phyloP scores from a whole-genome alignment of 345 rosid species.

The Salix dunnii region DNA sequence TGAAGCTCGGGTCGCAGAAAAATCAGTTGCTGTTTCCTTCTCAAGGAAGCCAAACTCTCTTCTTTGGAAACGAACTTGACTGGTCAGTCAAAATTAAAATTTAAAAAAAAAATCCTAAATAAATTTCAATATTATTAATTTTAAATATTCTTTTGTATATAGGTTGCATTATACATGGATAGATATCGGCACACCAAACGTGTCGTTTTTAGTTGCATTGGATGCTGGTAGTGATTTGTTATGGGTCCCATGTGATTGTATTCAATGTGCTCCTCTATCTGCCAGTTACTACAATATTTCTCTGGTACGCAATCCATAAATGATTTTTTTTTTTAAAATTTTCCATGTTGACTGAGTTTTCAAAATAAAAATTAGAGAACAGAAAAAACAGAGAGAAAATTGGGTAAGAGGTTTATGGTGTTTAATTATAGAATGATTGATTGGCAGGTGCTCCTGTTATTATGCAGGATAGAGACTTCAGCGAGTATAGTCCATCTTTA shows the following conservation, averaged over 20 bases:
- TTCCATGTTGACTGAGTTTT: not conserved
- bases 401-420: constrained; percentile 53
- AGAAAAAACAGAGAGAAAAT: constrained; percentile 1
- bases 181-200: constrained; percentile 72
- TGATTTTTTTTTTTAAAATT: not conserved
- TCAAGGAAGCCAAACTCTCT: constrained; percentile 70
- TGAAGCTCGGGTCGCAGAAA: constrained; percentile 59
- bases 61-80: constrained; percentile 63
- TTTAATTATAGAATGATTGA: constrained; percentile 88
- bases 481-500: constrained; percentile 63
- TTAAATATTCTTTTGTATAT: not conserved
- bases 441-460: constrained; percentile 97
- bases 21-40: constrained; percentile 61
- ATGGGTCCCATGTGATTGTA: constrained; percentile 87
- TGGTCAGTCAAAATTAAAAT: constrained; percentile 37
- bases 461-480: constrained; percentile 89
- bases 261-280: constrained; percentile 71
- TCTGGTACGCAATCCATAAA: constrained; percentile 43
- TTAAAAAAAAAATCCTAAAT: too few relatives aligned
- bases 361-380: not conserved
- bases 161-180: constrained; percentile 87
- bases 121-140: too few relatives aligned
- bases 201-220: constrained; percentile 80
- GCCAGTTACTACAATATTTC: constrained; percentile 48
- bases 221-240: constrained; percentile 81